Evolutionary conservation across 2,329 filamentous ascomycete genomes (phyloP), one percentile per base, ranked within the genome.

Genomic region (Dothidotthia symphoricarpi): DNA sequence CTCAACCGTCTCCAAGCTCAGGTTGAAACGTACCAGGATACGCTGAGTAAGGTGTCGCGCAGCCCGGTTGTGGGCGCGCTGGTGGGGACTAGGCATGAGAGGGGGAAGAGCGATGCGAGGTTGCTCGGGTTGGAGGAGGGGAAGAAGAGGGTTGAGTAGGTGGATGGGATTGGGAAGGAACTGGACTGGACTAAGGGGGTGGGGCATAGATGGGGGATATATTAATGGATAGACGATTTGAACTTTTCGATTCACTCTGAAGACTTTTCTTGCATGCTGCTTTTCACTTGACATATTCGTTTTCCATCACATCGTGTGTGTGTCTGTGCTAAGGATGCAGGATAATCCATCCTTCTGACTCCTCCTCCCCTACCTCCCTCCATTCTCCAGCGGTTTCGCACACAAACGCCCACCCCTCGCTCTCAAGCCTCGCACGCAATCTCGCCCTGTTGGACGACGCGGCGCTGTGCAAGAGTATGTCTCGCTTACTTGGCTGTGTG

Each of bases 91-190:
- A 73, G 70, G 45, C 89, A 95, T 61, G 87, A 95, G 68, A 77
- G 90, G 12, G 88, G 89, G 3, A 78, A 88, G 46, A 95, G 88
- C 69, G 87, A 86, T 50, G 84, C 85, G 28, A 77, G 88, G 45
- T 83, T 94, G 54, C 78, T 88, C 22, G 93, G 85, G 54, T 81
- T 94, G 37, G 93, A 98, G 67, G 93, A 98, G 70, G 93, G 93
- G 36, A 98, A 98, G 78, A 98, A 96, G 79, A 87, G 93, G 65
- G 94, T 95, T 61, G 93, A 98, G 66, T 90, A 51, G 11, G 9
- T 9, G 5, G 16, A n/a, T 6, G 7, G 12, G 6, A 6, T 14
- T 7, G 22, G 13, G 19, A 22, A 22, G 5, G 19, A 22, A 9
- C 9, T 22, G 19, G 19, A 22, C 19, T 5, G 19, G 19, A 6